These are phyloP conservation scores for Sphaceloma murrayae DNA, from an alignment of 2,329 filamentous ascomycete genomes.

Conservation along the genomic window DNA sequence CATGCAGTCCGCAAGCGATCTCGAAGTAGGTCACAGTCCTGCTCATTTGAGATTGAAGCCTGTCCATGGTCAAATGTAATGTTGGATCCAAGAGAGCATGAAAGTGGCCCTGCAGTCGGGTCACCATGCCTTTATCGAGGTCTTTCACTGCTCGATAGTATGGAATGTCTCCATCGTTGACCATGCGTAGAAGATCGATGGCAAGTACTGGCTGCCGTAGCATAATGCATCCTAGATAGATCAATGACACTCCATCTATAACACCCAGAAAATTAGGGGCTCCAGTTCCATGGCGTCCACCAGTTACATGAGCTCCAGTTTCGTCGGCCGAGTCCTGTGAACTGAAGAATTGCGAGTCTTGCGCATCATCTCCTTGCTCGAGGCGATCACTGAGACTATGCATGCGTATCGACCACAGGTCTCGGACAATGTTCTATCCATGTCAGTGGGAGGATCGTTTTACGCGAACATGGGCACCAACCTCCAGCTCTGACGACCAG, in stretches of 20 bases:
- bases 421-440: constrained; percentile 53
- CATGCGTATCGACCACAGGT: constrained; percentile 75
- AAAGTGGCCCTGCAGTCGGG: constrained; percentile 54
- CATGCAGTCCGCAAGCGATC: constrained; percentile 56
- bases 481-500: constrained; percentile 65
- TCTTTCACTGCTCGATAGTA: constrained; percentile 55
- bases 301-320: constrained; percentile 38
- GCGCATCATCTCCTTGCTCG: constrained; percentile 28
- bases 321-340: constrained; percentile 36
- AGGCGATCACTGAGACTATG: constrained; percentile 42
- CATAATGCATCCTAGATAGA: constrained; percentile 69
- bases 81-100: constrained; percentile 49
- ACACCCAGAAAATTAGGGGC: constrained; percentile 49
- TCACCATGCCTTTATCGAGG: constrained; percentile 55
- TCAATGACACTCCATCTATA: constrained; percentile 65
- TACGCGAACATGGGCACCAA: too few relatives aligned
- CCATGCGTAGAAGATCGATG: constrained; percentile 62
- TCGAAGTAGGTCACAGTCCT: constrained; percentile 55
- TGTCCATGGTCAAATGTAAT: constrained; percentile 40
- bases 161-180: constrained; percentile 55
- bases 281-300: constrained; percentile 41
- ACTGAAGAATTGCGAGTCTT: constrained; percentile 45
- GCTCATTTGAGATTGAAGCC: constrained; percentile 56
- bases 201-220: constrained; percentile 67
- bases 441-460: neutral